Conservation (phyloP, 441 rosid species). For the Erysimum cheiri region DNA sequence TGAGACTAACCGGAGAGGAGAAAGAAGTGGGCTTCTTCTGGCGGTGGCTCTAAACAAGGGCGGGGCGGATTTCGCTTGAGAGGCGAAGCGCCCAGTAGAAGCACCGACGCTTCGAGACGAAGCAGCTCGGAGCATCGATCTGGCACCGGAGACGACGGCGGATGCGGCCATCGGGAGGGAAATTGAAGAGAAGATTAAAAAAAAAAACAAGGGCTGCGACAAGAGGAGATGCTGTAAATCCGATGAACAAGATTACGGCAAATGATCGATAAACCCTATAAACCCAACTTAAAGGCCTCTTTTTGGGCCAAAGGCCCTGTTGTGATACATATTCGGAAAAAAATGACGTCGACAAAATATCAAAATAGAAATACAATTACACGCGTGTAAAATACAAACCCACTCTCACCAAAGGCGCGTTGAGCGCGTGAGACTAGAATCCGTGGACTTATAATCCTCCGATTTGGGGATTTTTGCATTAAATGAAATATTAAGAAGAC, state of each 20-base stretch:
- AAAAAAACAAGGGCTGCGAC: neutral
- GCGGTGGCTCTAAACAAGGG: slow-evolving; percentile 56
- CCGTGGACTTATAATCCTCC: neutral
- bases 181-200: neutral
- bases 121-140: slow-evolving; percentile 75
- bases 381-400: neutral
- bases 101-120: slow-evolving; percentile 60
- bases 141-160: slow-evolving; percentile 54
- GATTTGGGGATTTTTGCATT: neutral
- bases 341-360: no score
- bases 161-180: slow-evolving; percentile 65
- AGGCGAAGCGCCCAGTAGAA: slow-evolving; percentile 50
- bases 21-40: slow-evolving; percentile 52
- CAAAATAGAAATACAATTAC: no score
- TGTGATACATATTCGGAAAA: no score
- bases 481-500: neutral
- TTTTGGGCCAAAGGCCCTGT: no score
- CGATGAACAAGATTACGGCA: slow-evolving; percentile 17
- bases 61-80: slow-evolving; percentile 57
- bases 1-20: slow-evolving; percentile 65
- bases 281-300: neutral
- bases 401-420: neutral
- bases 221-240: slow-evolving; percentile 8
- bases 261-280: slow-evolving; percentile 34
- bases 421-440: neutral